phyloP scores from a whole-genome alignment of 345 rosid species.

The Cardamine resedifolia region DNA sequence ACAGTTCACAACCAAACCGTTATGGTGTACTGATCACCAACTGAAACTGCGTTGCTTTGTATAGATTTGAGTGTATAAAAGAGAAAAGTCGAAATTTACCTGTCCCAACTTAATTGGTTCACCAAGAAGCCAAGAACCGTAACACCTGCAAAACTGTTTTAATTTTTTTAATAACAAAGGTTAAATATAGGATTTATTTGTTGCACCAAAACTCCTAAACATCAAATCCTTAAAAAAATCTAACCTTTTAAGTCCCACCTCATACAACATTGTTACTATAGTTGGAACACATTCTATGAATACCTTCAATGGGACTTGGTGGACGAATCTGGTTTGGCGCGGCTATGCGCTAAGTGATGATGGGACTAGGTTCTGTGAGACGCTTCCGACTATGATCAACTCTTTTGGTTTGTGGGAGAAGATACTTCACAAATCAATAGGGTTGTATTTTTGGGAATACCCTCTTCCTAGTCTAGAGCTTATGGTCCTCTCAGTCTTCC shows the following conservation, averaged over 20 bases:
- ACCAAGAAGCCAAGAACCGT: background rate
- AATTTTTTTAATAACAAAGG: background rate
- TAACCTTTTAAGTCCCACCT: background rate
- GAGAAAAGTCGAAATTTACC: background rate
- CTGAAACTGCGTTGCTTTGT: background rate
- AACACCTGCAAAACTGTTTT: background rate
- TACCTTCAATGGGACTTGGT: background rate
- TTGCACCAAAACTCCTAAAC: background rate
- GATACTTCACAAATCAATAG: background rate
- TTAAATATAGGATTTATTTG: background rate
- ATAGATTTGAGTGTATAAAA: background rate
- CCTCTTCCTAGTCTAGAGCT: background rate
- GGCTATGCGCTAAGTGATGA: background rate
- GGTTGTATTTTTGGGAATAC: background rate
- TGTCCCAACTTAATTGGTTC: background rate
- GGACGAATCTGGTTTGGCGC: background rate
- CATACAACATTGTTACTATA: background rate
- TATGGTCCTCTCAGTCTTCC: background rate
- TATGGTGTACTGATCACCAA: background rate
- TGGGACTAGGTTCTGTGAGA: background rate
- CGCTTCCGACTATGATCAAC: background rate
- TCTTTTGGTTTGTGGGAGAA: background rate
- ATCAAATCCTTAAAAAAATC: background rate
- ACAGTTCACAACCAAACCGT: background rate
- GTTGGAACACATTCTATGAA: background rate